phyloP scores from a whole-genome alignment of 345 rosid genomes.

The Linum lewisii region DNA sequence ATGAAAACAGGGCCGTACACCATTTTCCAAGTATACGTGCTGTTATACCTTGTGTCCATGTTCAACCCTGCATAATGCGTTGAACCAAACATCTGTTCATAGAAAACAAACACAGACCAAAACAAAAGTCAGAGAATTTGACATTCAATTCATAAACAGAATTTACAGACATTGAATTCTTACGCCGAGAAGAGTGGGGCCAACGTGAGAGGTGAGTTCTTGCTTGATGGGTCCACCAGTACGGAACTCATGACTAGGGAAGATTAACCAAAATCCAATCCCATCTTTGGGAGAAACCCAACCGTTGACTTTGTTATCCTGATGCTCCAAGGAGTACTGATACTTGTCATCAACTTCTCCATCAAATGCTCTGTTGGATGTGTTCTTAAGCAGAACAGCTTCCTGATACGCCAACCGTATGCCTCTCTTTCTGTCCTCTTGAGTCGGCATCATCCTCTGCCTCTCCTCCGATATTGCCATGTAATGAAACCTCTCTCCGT shows the following conservation, averaged over 20 bases:
- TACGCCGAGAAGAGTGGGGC: background rate
- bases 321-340: background rate
- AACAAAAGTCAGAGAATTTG: background rate
- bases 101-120: background rate
- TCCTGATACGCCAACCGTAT: background rate
- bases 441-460: background rate
- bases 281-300: background rate
- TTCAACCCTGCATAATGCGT: background rate
- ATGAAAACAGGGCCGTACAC: slow-evolving; percentile 2
- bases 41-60: background rate
- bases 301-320: background rate
- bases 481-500: background rate
- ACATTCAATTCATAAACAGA: background rate
- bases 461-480: background rate
- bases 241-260: background rate
- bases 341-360: slow-evolving; percentile 4
- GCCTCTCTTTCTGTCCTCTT: background rate
- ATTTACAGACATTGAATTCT: background rate
- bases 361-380: background rate
- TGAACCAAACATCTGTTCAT: background rate
- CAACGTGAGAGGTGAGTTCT: slow-evolving; percentile 4
- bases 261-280: background rate
- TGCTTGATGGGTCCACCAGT: background rate
- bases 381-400: background rate
- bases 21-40: background rate